Conservation (phyloP, 805 yeast genomes). For the Alloascoidea africana region DNA sequence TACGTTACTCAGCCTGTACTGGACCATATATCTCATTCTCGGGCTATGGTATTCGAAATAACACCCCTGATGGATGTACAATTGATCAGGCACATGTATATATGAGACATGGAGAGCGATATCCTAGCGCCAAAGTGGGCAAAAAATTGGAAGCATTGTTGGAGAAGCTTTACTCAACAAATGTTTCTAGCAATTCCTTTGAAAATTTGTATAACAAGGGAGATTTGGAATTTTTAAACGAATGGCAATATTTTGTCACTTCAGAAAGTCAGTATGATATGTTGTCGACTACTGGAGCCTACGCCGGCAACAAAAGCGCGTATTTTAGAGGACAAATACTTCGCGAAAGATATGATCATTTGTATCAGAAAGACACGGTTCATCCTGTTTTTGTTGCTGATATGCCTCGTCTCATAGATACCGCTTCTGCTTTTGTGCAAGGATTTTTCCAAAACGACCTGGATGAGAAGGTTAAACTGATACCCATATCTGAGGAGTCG, state of each 20-base stretch:
- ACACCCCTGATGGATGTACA: constrained; percentile 32
- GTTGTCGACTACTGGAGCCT: constrained; percentile 35
- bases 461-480: constrained; percentile 11
- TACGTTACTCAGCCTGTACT: constrained; percentile 32
- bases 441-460: constrained; percentile 14
- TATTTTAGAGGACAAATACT: constrained; percentile 31
- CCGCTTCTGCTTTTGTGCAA: constrained; percentile 15
- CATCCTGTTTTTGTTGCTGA: constrained; percentile 39
- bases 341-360: constrained; percentile 31
- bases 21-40: constrained; percentile 36
- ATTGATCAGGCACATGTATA: constrained; percentile 39
- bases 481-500: constrained; percentile 9
- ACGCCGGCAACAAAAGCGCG: constrained; percentile 36
- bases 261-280: constrained; percentile 26
- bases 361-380: constrained; percentile 23
- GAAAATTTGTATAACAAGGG: constrained; percentile 20
- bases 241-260: constrained; percentile 26
- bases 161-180: neutral
- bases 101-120: constrained; percentile 47
- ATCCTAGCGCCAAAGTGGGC: constrained; percentile 19
- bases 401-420: constrained; percentile 13
- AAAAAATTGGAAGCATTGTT: neutral
- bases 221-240: constrained; percentile 29
- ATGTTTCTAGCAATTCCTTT: neutral
- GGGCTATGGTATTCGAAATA: constrained; percentile 39